These are phyloP conservation scores for Mollisiaceae sp. DNA, from an alignment of 2,329 filamentous ascomycete species.

Conservation along the genomic window DNA sequence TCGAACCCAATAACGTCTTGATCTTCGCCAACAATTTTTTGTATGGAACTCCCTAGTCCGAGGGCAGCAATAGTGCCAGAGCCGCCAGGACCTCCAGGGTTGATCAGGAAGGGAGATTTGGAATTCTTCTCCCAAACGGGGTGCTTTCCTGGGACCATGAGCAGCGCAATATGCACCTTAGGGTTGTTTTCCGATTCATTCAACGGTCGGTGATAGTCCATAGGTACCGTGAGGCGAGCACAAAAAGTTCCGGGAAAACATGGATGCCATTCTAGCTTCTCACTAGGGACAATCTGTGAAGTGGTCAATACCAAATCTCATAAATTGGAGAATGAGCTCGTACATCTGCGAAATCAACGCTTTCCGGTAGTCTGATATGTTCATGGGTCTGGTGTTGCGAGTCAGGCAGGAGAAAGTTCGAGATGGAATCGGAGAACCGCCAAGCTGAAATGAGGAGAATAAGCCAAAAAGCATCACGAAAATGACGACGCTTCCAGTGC, in stretches of 20 bases:
- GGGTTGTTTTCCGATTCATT: conserved; percentile 40
- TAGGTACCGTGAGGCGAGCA: conserved; percentile 52
- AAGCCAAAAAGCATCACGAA: neutral
- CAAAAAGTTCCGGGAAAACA: conserved; percentile 46
- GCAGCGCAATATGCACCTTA: conserved; percentile 39
- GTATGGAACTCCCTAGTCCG: conserved; percentile 40
- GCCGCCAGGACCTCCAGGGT: conserved; percentile 55
- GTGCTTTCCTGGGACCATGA: conserved; percentile 34
- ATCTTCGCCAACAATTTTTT: conserved; percentile 46
- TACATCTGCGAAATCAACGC: conserved; percentile 9
- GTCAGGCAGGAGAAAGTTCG: neutral
- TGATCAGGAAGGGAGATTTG: conserved; percentile 50
- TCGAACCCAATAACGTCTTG: conserved; percentile 55
- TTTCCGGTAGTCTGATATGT: neutral
- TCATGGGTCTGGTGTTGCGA: neutral
- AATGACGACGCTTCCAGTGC: neutral
- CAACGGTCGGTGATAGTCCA: conserved; percentile 52
- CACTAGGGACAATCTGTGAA: conserved; percentile 49
- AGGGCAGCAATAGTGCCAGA: conserved; percentile 45
- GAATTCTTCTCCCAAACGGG: conserved; percentile 38
- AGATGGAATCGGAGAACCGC: neutral
- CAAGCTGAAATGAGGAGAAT: neutral
- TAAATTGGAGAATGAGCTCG: neutral
- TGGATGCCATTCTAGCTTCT: conserved; percentile 51
- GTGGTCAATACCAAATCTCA: neutral